Conservation (phyloP, 495 filamentous ascomycete species). For the Parmelia sp. region DNA sequence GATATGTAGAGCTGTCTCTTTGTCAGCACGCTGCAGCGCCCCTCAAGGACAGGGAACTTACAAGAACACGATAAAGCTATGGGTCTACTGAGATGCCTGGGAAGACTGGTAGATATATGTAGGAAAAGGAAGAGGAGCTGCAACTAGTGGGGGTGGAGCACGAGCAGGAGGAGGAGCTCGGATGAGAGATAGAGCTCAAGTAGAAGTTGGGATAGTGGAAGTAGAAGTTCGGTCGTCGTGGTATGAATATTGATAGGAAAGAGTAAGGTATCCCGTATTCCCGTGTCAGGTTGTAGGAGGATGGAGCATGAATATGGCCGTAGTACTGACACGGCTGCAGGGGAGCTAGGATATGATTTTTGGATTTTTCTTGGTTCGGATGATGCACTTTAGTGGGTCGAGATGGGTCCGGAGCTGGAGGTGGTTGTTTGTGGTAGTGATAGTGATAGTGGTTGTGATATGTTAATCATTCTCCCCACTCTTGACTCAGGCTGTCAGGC, state of each 20-base stretch:
- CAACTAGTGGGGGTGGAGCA: background rate
- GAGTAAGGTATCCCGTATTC: background rate
- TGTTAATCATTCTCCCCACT: background rate
- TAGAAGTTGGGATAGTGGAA: background rate
- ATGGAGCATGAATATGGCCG: background rate
- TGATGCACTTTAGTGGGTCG: too few species aligned
- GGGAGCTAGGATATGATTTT: too few species aligned
- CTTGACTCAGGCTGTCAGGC: too few species aligned
- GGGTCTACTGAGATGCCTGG: background rate
- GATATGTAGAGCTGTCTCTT: background rate
- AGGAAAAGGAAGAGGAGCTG: background rate
- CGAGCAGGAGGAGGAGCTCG: background rate
- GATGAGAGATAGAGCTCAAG: background rate
- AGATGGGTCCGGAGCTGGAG: too few species aligned
- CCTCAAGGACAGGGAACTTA: background rate
- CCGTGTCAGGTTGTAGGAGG: background rate
- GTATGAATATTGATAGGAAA: background rate
- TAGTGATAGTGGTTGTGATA: too few species aligned
- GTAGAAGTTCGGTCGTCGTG: background rate
- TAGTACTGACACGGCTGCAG: too few species aligned
- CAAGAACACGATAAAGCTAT: background rate
- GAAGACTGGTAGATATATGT: background rate
- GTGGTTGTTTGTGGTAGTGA: too few species aligned
- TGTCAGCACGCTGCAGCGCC: background rate
- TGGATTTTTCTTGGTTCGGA: too few species aligned